Evolutionary conservation across 306 rosid species (phyloP).

Genomic region (Lathyrus aphaca): DNA sequence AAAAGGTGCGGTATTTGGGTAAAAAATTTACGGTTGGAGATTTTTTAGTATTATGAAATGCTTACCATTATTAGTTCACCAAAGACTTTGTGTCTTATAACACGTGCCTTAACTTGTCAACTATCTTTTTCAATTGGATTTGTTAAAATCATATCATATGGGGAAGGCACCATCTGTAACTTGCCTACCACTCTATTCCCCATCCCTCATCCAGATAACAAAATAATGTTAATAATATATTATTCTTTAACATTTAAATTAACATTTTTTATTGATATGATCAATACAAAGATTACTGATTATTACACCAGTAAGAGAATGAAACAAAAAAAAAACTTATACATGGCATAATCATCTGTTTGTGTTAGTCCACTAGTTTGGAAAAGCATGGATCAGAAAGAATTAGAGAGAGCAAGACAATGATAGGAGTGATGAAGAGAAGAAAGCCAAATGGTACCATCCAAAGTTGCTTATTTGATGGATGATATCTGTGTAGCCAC

Average conservation of each 20-base stretch:
- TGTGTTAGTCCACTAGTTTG: slow-evolving; percentile 27
- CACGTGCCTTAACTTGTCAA: background rate
- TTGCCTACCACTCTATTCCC: slow-evolving; percentile 3
- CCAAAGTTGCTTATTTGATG: slow-evolving; percentile 71
- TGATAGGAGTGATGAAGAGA: slow-evolving; percentile 64
- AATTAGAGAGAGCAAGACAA: slow-evolving; percentile 58
- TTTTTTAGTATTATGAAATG: background rate
- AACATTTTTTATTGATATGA: no score
- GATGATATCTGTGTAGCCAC: slow-evolving; percentile 68
- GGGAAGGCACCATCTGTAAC: slow-evolving; percentile 53
- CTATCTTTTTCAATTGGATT: background rate
- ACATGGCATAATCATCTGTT: slow-evolving; percentile 32
- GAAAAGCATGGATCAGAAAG: slow-evolving; percentile 45
- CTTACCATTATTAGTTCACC: background rate
- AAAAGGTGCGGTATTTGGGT: no score
- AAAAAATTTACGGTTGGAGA: slow-evolving; percentile 1
- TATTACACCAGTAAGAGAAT: background rate
- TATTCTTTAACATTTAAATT: no score
- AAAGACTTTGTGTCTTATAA: slow-evolving; percentile 10
- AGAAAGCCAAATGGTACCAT: slow-evolving; percentile 93
- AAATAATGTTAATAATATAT: no score
- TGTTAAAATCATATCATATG: background rate
- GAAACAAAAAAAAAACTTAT: background rate
- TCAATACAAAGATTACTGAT: background rate
- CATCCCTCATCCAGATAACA: background rate